Percentiles rank a stretch among this genome's conserved stretches.
These are phyloP conservation scores for Agroathelia rolfsii DNA, from an alignment of 1,284 basidiomycete genomes.

Conservation along the genomic window DNA sequence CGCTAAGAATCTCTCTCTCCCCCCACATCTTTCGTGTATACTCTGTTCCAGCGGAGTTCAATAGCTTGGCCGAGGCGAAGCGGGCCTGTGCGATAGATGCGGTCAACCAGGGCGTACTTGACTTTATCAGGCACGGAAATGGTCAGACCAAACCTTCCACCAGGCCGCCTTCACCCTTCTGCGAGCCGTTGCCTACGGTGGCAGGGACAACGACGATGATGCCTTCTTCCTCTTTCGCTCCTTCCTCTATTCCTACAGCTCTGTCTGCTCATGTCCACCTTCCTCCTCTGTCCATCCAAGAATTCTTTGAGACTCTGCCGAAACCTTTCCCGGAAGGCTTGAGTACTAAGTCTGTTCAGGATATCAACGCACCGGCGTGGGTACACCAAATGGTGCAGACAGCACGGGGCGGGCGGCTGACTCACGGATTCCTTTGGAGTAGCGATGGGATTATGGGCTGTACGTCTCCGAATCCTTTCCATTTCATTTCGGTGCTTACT, in stretches of 20 bases:
- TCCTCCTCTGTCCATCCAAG: conserved; percentile 32
- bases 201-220: neutral
- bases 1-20: conserved; percentile 42
- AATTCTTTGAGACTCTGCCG: conserved; percentile 48
- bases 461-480: conserved; percentile 23
- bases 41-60: conserved; percentile 34
- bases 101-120: conserved; percentile 37
- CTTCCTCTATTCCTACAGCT: conserved; percentile 18
- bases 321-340: conserved; percentile 45
- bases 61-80: conserved; percentile 34
- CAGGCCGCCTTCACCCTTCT: conserved; percentile 13
- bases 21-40: conserved; percentile 35
- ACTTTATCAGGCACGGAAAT: conserved; percentile 45
- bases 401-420: conserved; percentile 36
- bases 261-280: conserved; percentile 9
- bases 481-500: neutral
- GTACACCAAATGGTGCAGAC: conserved; percentile 42
- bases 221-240: conserved; percentile 3
- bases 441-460: conserved; percentile 29
- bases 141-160: conserved; percentile 28
- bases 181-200: conserved; percentile 18
- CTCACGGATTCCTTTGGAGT: conserved; percentile 34
- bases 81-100: conserved; percentile 41
- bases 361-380: conserved; percentile 44
- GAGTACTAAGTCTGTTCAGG: conserved; percentile 28